Evolutionary conservation across 1,284 basidiomycete genomes (phyloP).

Genomic region (Puccinia polysora): DNA sequence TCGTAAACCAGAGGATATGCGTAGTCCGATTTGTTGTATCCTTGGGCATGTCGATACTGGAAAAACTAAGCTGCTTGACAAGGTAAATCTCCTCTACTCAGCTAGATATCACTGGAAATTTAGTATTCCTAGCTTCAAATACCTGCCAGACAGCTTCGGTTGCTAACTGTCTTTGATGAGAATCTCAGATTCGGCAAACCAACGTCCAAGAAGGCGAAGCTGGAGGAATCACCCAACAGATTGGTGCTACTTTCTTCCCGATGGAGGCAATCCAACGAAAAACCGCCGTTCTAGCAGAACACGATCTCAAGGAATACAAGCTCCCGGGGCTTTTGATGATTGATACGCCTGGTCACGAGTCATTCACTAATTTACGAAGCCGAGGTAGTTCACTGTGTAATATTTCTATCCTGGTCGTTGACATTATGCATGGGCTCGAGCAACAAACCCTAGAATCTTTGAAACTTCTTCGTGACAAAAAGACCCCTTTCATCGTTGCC

Average conservation of each 20-base stretch:
- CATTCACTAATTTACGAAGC: slow-evolving; percentile 93
- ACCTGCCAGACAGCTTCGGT: too few species aligned
- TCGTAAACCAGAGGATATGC: slow-evolving; percentile 80
- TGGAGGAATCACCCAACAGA: slow-evolving; percentile 99
- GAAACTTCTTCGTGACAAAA: slow-evolving; percentile 82
- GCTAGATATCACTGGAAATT: background rate
- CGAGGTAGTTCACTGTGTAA: slow-evolving; percentile 97
- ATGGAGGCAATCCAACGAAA: slow-evolving; percentile 91
- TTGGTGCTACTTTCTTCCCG: slow-evolving; percentile 99
- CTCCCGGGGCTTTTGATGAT: slow-evolving; percentile 94
- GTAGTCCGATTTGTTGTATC: slow-evolving; percentile 98
- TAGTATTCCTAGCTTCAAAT: too few species aligned
- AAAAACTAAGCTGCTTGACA: slow-evolving; percentile 97
- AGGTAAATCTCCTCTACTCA: slow-evolving; percentile 59
- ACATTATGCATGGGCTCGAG: slow-evolving; percentile 99
- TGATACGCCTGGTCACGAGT: slow-evolving; percentile 99
- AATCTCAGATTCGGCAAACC: slow-evolving; percentile 81
- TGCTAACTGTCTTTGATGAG: too few species aligned
- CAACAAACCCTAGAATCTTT: slow-evolving; percentile 96
- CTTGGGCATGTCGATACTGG: slow-evolving; percentile 99
- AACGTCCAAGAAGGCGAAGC: slow-evolving; percentile 99
- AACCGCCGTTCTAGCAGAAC: slow-evolving; percentile 83
- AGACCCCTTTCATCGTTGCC: slow-evolving; percentile 98
- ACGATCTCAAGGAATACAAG: slow-evolving; percentile 83
- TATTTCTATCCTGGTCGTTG: slow-evolving; percentile 97